These are phyloP conservation scores for Melanomma pulvis-pyrius DNA, from an alignment of 495 filamentous ascomycete genomes.

Conservation along the genomic window DNA sequence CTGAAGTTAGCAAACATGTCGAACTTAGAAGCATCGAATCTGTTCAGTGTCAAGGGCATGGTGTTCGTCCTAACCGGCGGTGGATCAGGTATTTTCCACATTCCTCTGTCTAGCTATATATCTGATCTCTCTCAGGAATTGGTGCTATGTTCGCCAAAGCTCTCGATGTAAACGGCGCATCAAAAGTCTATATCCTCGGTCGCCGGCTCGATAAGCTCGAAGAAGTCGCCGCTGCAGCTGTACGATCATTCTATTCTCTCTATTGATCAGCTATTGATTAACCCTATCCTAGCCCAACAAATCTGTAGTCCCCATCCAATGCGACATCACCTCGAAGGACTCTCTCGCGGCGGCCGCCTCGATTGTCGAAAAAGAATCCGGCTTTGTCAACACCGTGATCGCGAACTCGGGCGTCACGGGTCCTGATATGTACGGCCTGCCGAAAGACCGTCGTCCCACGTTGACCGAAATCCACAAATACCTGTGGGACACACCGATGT, in stretches of 20 bases:
- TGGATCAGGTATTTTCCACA: slow-evolving; percentile 61
- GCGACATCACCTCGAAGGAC: slow-evolving; percentile 69
- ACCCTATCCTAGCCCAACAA: slow-evolving; percentile 11
- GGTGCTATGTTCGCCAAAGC: slow-evolving; percentile 67
- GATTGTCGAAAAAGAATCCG: slow-evolving; percentile 57
- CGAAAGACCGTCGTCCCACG: slow-evolving; percentile 42
- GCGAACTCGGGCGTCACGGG: slow-evolving; percentile 69
- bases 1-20: slow-evolving; percentile 1
- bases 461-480: slow-evolving; percentile 54
- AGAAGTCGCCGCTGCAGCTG: slow-evolving; percentile 42
- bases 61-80: slow-evolving; percentile 66
- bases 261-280: slow-evolving; percentile 1
- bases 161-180: slow-evolving; percentile 64
- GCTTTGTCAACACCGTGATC: slow-evolving; percentile 65
- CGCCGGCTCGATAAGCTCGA: slow-evolving; percentile 59
- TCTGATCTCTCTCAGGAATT: slow-evolving; percentile 53
- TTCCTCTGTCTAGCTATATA: neutral
- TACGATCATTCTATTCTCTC: neutral
- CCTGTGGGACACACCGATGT: slow-evolving; percentile 55
- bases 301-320: slow-evolving; percentile 60
- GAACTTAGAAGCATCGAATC: slow-evolving; percentile 25
- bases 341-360: slow-evolving; percentile 58
- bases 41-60: slow-evolving; percentile 62
- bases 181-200: slow-evolving; percentile 70
- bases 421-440: slow-evolving; percentile 43